phyloP scores from a whole-genome alignment of 2,329 filamentous ascomycete genomes.

The Akanthomyces uredinophilus region DNA sequence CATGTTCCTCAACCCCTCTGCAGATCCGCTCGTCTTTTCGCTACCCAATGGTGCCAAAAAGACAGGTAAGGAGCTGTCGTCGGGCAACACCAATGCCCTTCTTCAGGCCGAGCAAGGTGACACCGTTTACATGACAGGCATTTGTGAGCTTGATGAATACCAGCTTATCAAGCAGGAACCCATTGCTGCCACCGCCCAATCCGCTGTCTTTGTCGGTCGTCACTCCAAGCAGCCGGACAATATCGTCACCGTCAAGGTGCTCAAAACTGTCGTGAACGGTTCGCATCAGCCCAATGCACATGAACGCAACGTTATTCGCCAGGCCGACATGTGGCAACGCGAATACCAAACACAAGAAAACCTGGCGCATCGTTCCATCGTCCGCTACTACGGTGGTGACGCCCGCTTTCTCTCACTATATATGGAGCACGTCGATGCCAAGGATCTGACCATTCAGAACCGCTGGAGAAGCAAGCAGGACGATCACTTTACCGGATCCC shows the following conservation, averaged over 20 bases:
- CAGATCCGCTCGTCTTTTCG: slow-evolving; percentile 48
- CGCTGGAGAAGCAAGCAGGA: slow-evolving; percentile 44
- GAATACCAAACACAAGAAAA: slow-evolving; percentile 53
- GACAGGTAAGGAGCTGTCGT: slow-evolving; percentile 39
- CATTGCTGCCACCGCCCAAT: slow-evolving; percentile 51
- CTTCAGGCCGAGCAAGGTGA: slow-evolving; percentile 47
- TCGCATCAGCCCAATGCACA: slow-evolving; percentile 42
- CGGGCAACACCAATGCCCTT: slow-evolving; percentile 44
- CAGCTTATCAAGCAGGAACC: slow-evolving; percentile 50
- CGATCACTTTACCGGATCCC: slow-evolving; percentile 46
- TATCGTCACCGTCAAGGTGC: slow-evolving; percentile 56
- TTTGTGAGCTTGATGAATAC: slow-evolving; percentile 49
- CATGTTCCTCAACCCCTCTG: slow-evolving; percentile 47
- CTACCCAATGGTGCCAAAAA: slow-evolving; percentile 41
- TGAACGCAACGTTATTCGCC: slow-evolving; percentile 52
- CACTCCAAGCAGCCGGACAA: slow-evolving; percentile 49
- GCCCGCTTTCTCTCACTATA: slow-evolving; percentile 55
- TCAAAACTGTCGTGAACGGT: slow-evolving; percentile 46
- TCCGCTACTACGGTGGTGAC: slow-evolving; percentile 54
- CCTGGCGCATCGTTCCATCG: slow-evolving; percentile 52
- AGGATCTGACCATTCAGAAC: slow-evolving; percentile 45
- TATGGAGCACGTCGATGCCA: slow-evolving; percentile 57
- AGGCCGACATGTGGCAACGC: slow-evolving; percentile 56
- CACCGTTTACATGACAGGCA: slow-evolving; percentile 44
- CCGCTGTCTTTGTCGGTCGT: slow-evolving; percentile 51